phyloP scores from a whole-genome alignment of 2,329 filamentous ascomycete species.

The Hymenoscyphus infarciens region DNA sequence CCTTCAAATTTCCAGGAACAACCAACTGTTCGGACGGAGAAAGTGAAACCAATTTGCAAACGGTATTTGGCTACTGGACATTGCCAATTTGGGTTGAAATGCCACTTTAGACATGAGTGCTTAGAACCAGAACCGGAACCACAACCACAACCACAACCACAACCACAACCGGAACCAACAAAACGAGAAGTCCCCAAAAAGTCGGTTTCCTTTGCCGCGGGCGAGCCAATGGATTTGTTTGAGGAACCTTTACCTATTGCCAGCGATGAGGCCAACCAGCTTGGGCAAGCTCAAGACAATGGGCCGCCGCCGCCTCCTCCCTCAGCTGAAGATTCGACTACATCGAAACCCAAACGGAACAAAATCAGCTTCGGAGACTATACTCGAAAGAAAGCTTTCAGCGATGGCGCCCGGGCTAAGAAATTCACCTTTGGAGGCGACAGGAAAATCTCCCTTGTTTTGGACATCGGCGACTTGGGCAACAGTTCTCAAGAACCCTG shows the following conservation, averaged over 20 bases:
- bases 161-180: background rate
- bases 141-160: background rate
- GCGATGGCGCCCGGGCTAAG: constrained; percentile 18
- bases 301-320: background rate
- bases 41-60: too few relatives aligned
- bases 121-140: background rate
- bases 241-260: constrained; percentile 11
- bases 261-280: background rate
- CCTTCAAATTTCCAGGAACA: background rate
- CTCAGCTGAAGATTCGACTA: background rate
- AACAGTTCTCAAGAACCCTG: constrained; percentile 13
- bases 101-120: background rate
- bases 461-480: constrained; percentile 25
- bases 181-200: constrained; percentile 8
- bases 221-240: constrained; percentile 5
- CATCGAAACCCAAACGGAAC: background rate
- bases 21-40: background rate
- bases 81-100: background rate
- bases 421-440: constrained; percentile 25
- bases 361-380: constrained; percentile 23
- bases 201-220: constrained; percentile 17
- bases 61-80: background rate
- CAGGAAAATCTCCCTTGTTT: constrained; percentile 13
- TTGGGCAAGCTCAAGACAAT: background rate
- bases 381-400: constrained; percentile 13